Percentiles rank a stretch among this genome's conserved stretches.
Conservation (phyloP, 2,329 filamentous ascomycete genomes). For the Didymella pomorum region DNA sequence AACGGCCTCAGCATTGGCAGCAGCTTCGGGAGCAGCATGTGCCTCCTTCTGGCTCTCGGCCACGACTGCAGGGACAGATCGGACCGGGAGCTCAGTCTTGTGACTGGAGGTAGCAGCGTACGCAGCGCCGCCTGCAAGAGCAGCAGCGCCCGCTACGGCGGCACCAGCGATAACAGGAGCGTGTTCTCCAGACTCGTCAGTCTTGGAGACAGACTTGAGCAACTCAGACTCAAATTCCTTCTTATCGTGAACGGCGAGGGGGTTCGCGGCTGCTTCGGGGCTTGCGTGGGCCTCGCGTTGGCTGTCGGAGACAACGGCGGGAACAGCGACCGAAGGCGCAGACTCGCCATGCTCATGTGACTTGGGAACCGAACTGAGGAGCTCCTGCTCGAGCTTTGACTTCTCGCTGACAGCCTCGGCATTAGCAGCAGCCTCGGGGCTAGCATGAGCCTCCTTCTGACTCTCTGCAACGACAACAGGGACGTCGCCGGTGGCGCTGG, state of each 20-base stretch:
- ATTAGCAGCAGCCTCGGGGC: slow-evolving; percentile 72
- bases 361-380: slow-evolving; percentile 55
- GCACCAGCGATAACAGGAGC: slow-evolving; percentile 32
- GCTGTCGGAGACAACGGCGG: slow-evolving; percentile 66
- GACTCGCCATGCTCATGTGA: slow-evolving; percentile 52
- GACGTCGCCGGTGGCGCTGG: slow-evolving; percentile 44
- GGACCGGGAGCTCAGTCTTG: slow-evolving; percentile 42
- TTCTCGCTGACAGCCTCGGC: slow-evolving; percentile 73
- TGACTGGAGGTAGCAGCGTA: slow-evolving; percentile 22
- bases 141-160: background rate
- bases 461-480: slow-evolving; percentile 74
- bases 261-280: slow-evolving; percentile 71
- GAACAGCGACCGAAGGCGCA: slow-evolving; percentile 29
- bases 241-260: slow-evolving; percentile 74
- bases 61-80: slow-evolving; percentile 65
- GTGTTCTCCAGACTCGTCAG: slow-evolving; percentile 51
- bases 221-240: slow-evolving; percentile 75
- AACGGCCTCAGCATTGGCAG: slow-evolving; percentile 69
- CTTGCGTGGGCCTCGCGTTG: slow-evolving; percentile 69
- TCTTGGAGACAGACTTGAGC: slow-evolving; percentile 47
- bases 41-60: slow-evolving; percentile 76
- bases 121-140: background rate
- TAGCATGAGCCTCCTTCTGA: slow-evolving; percentile 68
- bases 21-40: slow-evolving; percentile 69
- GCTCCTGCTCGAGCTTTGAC: slow-evolving; percentile 73